These are phyloP conservation scores for Sclerotinia spermophila DNA, from an alignment of 2,329 filamentous ascomycete genomes.

Conservation along the genomic window DNA sequence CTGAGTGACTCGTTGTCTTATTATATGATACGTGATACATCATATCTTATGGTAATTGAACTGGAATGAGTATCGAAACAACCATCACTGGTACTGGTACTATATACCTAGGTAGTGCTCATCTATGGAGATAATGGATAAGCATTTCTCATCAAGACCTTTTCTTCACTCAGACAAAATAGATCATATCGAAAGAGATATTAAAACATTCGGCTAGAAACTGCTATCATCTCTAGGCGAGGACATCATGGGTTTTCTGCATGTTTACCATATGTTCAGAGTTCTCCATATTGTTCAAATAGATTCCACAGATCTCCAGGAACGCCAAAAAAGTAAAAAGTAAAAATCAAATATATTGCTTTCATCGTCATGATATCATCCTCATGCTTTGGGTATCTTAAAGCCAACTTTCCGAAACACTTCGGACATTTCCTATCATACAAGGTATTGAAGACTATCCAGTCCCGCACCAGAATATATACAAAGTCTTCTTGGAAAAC, in stretches of 20 bases:
- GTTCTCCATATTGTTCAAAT: not conserved
- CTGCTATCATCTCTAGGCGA: not conserved
- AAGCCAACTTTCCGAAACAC: not conserved
- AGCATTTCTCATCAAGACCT: not conserved
- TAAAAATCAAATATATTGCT: constrained; percentile 1
- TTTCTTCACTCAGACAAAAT: not conserved
- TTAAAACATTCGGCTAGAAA: not conserved
- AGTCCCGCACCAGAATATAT: constrained; percentile 6
- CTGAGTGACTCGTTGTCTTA: no score
- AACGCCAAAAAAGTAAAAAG: not conserved
- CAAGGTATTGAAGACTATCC: constrained; percentile 8
- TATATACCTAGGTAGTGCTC: no score
- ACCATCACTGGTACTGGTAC: no score
- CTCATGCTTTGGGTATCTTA: constrained; percentile 11
- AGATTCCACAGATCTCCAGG: not conserved
- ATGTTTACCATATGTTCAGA: not conserved
- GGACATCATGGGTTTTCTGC: not conserved
- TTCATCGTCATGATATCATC: constrained; percentile 1
- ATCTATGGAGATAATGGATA: not conserved
- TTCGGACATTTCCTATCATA: constrained; percentile 12
- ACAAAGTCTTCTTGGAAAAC: not conserved
- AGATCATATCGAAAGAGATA: not conserved
- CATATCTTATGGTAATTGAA: no score
- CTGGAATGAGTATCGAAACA: no score
- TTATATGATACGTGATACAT: no score